A percentile compares a stretch with the other conserved stretches of the same genome.
Conservation (phyloP, 2,329 filamentous ascomycete species). For the Diaporthe vaccinii region DNA sequence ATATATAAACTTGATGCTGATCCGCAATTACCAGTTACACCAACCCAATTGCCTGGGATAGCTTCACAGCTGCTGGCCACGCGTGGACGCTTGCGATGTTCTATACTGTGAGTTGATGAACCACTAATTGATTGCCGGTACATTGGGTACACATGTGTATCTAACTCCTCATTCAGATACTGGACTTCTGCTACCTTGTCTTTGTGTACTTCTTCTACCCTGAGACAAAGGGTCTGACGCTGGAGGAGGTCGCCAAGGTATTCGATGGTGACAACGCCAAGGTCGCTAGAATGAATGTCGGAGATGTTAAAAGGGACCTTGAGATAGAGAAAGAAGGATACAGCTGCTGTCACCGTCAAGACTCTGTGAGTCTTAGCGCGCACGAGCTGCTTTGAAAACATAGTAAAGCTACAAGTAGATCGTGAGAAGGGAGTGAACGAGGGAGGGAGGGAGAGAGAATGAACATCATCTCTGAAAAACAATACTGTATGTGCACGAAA, state of each 20-base stretch:
- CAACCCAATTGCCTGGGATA: conserved; percentile 70
- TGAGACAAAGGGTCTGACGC: conserved; percentile 75
- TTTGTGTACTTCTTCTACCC: conserved; percentile 74
- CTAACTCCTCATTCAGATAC: conserved; percentile 51
- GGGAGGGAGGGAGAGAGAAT: too few species aligned
- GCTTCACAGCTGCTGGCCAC: conserved; percentile 55
- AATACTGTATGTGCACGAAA: too few species aligned
- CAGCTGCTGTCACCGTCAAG: neutral
- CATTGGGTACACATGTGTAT: too few species aligned
- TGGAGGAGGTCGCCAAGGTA: conserved; percentile 75
- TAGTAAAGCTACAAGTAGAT: neutral
- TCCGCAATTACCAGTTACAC: conserved; percentile 57
- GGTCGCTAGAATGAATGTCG: conserved; percentile 63
- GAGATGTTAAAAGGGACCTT: conserved; percentile 64
- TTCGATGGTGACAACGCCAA: conserved; percentile 72
- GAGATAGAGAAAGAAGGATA: neutral
- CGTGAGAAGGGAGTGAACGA: neutral
- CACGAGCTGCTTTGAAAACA: neutral
- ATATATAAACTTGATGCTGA: neutral
- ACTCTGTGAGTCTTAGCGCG: neutral
- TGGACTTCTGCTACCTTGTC: conserved; percentile 68
- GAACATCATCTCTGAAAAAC: too few species aligned
- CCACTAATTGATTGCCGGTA: too few species aligned
- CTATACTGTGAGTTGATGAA: conserved; percentile 56
- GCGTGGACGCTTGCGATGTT: conserved; percentile 74